phyloP scores from a whole-genome alignment of 1,139 yeast species.

The Blastobotrys malaysiensis region DNA sequence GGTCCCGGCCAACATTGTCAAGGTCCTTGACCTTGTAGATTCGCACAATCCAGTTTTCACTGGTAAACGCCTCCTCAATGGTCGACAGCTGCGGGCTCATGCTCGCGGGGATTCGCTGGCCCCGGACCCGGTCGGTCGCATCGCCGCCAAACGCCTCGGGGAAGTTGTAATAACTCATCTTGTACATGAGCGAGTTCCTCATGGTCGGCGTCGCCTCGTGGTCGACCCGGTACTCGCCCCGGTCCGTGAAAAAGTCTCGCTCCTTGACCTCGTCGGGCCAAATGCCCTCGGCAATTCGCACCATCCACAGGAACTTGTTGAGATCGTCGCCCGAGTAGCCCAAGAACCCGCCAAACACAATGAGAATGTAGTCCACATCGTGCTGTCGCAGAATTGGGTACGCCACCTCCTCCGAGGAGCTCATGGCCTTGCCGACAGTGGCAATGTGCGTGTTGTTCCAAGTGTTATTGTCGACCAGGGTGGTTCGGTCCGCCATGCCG shows the following conservation, averaged over 20 bases:
- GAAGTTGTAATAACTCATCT: slow-evolving; percentile 88
- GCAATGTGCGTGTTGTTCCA: slow-evolving; percentile 99
- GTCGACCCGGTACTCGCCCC: slow-evolving; percentile 88
- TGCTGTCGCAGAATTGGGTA: slow-evolving; percentile 84
- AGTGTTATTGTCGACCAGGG: slow-evolving; percentile 96
- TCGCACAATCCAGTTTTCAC: slow-evolving; percentile 96
- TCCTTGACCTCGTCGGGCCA: slow-evolving; percentile 98
- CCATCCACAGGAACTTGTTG: slow-evolving; percentile 98
- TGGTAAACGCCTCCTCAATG: slow-evolving; percentile 90
- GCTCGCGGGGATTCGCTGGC: slow-evolving; percentile 57
- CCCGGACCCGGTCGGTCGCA: slow-evolving; percentile 80
- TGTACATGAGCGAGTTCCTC: slow-evolving; percentile 89
- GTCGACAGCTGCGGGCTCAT: slow-evolving; percentile 61
- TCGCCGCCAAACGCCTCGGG: slow-evolving; percentile 67
- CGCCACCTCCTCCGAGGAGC: slow-evolving; percentile 80
- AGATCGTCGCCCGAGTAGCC: slow-evolving; percentile 97
- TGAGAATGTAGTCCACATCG: slow-evolving; percentile 91
- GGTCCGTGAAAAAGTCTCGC: slow-evolving; percentile 72
- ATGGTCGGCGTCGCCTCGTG: slow-evolving; percentile 73
- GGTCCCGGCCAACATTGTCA: slow-evolving; percentile 80
- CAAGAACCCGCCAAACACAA: slow-evolving; percentile 88
- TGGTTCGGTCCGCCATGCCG: slow-evolving; percentile 99
- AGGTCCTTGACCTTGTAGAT: slow-evolving; percentile 86
- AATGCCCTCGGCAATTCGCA: slow-evolving; percentile 95
- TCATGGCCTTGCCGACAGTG: slow-evolving; percentile 98